phyloP scores from a whole-genome alignment of 495 filamentous ascomycete genomes.

The Amorphotheca resinae region DNA sequence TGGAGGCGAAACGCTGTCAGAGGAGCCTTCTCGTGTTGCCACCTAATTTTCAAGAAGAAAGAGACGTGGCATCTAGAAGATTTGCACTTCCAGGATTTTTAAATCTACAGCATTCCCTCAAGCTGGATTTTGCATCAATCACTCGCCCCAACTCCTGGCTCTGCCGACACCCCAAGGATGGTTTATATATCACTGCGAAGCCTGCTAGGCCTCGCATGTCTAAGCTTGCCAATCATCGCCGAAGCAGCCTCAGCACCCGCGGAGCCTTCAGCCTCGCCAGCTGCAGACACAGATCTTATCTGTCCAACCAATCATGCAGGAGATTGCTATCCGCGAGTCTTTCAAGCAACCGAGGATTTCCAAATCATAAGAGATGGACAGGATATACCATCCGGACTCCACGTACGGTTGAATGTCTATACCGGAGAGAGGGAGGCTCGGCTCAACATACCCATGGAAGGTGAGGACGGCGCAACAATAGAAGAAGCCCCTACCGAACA shows the following conservation, averaged over 20 bases:
- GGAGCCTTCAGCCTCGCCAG: not conserved
- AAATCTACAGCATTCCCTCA: too few species aligned
- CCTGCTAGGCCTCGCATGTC: constrained; percentile 8
- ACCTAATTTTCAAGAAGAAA: too few species aligned
- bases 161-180: constrained; percentile 4
- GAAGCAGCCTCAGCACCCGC: constrained; percentile 3
- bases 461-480: constrained; percentile 25
- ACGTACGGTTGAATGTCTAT: constrained; percentile 48
- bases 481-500: constrained; percentile 34
- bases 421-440: constrained; percentile 52
- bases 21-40: too few species aligned
- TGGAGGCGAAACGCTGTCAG: too few species aligned
- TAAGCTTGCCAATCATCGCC: constrained; percentile 7
- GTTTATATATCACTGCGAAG: not conserved
- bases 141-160: not conserved
- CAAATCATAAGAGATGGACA: constrained; percentile 50
- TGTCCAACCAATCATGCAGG: constrained; percentile 44
- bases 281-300: constrained; percentile 36
- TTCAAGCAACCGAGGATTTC: constrained; percentile 48
- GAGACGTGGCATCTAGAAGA: constrained; percentile 2
- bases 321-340: constrained; percentile 52
- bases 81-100: not conserved
- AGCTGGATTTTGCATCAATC: not conserved
- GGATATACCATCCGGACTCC: constrained; percentile 47
- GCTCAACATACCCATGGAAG: constrained; percentile 39